phyloP scores from a whole-genome alignment of 768 basidiomycete species.

The Boletus tylopilopsis region DNA sequence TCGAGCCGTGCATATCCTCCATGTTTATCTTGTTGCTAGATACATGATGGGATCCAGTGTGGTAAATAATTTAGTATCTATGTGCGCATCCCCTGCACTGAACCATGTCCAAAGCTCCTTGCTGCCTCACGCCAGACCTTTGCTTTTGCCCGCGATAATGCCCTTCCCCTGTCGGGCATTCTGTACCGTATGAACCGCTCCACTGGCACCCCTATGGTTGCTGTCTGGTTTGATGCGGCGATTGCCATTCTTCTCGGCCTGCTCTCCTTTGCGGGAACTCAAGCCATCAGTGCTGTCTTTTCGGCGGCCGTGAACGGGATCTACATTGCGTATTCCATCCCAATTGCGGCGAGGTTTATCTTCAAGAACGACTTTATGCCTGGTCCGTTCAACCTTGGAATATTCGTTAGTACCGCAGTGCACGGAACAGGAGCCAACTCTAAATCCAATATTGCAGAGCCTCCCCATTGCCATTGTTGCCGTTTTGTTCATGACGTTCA shows the following conservation, averaged over 20 bases:
- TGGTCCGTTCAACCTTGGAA: slow-evolving; percentile 44
- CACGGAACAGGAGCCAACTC: not conserved
- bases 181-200: slow-evolving; percentile 49
- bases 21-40: slow-evolving; percentile 4
- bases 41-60: slow-evolving; percentile 47
- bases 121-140: slow-evolving; percentile 52
- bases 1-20: not conserved
- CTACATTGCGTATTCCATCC: slow-evolving; percentile 39
- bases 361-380: slow-evolving; percentile 42
- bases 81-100: no score
- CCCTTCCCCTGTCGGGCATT: slow-evolving; percentile 50
- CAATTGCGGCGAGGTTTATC: slow-evolving; percentile 46
- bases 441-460: slow-evolving; percentile 37
- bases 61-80: no score
- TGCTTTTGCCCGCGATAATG: slow-evolving; percentile 56
- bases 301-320: slow-evolving; percentile 40
- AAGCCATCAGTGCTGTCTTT: slow-evolving; percentile 55
- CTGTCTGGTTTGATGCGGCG: slow-evolving; percentile 46
- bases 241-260: not conserved
- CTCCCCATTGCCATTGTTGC: slow-evolving; percentile 49
- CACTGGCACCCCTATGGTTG: slow-evolving; percentile 53
- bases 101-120: no score
- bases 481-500: slow-evolving; percentile 61
- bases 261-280: not conserved
- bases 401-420: slow-evolving; percentile 27